Evolutionary conservation across 192 early-diverging fungal genomes (phyloP).

Genomic region (Dimargaris verticillata): DNA sequence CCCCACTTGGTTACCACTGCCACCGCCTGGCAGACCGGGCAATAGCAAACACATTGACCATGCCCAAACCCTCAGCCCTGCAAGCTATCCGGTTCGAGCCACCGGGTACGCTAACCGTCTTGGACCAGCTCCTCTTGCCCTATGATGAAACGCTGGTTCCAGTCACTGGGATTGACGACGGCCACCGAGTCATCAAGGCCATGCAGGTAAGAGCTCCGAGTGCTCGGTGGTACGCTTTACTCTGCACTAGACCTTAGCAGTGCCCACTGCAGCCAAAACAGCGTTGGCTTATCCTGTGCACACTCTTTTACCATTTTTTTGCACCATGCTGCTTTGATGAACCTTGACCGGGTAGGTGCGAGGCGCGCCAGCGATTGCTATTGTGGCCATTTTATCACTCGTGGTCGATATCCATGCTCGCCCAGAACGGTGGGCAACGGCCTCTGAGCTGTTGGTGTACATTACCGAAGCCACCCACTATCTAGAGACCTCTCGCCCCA

Average conservation of each 20-base stretch:
- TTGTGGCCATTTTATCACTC: conserved; percentile 80
- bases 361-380: conserved; percentile 92
- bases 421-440: conserved; percentile 15
- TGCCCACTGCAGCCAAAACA: no score
- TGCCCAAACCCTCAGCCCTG: conserved; percentile 15
- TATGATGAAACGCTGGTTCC: conserved; percentile 63
- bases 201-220: conserved; percentile 47
- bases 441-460: conserved; percentile 27
- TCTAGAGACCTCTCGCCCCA: conserved; percentile 81
- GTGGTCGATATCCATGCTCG: conserved; percentile 52
- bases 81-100: conserved; percentile 36
- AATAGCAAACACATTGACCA: no score
- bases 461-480: conserved; percentile 48
- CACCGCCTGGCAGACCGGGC: no score
- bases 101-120: conserved; percentile 42
- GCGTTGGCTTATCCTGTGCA: no score
- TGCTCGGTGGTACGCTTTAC: conserved; percentile 6
- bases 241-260: not conserved
- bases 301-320: no score
- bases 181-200: conserved; percentile 73
- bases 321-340: conserved; percentile 2
- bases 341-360: conserved; percentile 21
- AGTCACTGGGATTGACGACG: conserved; percentile 40
- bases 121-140: conserved; percentile 86
- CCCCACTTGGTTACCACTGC: no score